Conservation (phyloP, 306 rosid genomes). For the Astragalus glycyphyllos region DNA sequence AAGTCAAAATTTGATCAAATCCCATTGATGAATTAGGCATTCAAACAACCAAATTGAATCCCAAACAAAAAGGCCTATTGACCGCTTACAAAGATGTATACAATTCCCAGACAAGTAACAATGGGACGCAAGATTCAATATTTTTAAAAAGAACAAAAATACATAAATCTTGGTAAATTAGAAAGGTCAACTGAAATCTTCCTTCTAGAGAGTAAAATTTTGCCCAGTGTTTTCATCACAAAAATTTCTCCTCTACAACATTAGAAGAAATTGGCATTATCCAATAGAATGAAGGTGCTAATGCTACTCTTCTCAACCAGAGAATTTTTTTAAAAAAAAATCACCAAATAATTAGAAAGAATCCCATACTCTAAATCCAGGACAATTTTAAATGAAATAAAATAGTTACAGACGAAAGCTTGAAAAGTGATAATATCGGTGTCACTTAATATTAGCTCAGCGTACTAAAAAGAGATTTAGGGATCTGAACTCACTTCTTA, state of each 20-base stretch:
- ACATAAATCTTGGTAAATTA: neutral
- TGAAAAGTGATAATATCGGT: conserved; percentile 29
- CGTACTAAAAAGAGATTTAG: conserved; percentile 10
- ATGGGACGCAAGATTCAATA: conserved; percentile 9
- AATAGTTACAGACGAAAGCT: conserved; percentile 23
- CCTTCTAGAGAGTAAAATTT: conserved; percentile 10
- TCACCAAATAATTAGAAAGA: conserved; percentile 11
- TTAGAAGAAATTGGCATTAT: conserved; percentile 19
- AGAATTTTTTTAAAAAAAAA: neutral
- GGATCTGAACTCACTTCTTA: conserved; percentile 60
- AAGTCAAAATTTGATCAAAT: neutral
- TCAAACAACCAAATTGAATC: conserved; percentile 26
- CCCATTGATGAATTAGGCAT: neutral
- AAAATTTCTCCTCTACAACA: conserved; percentile 23
- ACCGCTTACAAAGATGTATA: neutral
- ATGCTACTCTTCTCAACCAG: conserved; percentile 25
- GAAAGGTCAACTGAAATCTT: neutral
- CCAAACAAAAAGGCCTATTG: conserved; percentile 6
- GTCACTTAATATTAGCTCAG: conserved; percentile 10
- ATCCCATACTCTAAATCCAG: conserved; percentile 8
- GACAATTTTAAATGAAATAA: conserved; percentile 1
- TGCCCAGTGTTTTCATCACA: neutral
- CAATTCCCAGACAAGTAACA: conserved; percentile 30
- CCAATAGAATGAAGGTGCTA: neutral
- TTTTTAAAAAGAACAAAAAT: conserved; percentile 8